These are phyloP conservation scores for Heterobasidion annosum DNA, from an alignment of 1,284 basidiomycete species.

Conservation along the genomic window DNA sequence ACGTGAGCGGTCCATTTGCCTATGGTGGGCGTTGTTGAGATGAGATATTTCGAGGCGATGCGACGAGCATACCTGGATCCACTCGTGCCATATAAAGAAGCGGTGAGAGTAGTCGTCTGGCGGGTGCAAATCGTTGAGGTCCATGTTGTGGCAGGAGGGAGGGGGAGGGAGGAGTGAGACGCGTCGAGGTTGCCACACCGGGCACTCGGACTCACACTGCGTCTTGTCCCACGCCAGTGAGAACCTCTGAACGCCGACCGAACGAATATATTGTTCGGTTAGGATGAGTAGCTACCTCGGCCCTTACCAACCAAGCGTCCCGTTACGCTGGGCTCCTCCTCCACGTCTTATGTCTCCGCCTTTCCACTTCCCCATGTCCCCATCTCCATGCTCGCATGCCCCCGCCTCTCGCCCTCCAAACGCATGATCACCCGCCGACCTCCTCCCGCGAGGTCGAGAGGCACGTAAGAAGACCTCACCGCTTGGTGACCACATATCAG, in stretches of 20 bases:
- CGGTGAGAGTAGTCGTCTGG: constrained; percentile 70
- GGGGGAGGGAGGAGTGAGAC: neutral
- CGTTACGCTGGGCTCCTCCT: neutral
- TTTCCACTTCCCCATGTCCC: neutral
- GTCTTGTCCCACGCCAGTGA: neutral
- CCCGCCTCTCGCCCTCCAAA: constrained; percentile 1
- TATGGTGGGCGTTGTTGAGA: constrained; percentile 19
- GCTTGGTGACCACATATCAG: constrained; percentile 4
- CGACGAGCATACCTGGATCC: constrained; percentile 52
- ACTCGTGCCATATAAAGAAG: constrained; percentile 83
- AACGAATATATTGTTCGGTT: neutral
- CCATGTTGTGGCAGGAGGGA: constrained; percentile 31
- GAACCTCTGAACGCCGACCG: neutral
- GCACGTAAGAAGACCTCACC: neutral
- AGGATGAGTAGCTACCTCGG: neutral
- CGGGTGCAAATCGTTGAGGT: constrained; percentile 65
- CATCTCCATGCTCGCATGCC: neutral
- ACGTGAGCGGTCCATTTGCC: constrained; percentile 68
- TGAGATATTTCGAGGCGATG: constrained; percentile 2
- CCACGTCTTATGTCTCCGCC: neutral
- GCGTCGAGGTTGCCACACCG: neutral
- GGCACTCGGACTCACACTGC: neutral
- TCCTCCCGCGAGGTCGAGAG: too few relatives aligned
- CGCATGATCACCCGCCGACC: too few relatives aligned
- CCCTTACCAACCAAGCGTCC: neutral